phyloP scores from a whole-genome alignment of 2,329 filamentous ascomycete genomes.

The Sporothrix protearum region DNA sequence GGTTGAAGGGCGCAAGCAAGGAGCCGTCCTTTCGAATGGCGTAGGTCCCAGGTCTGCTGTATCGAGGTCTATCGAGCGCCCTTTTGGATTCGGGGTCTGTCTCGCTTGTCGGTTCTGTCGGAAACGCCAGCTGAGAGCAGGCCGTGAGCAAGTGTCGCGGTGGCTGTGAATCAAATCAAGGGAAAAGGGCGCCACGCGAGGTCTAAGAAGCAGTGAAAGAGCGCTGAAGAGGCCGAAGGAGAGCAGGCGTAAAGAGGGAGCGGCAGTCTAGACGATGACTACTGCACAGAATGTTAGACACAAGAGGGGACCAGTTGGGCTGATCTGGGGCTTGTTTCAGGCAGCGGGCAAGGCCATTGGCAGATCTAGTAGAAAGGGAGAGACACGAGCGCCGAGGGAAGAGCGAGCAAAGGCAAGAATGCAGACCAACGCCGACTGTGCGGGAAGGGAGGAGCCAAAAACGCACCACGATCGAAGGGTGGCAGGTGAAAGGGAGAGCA shows the following conservation, averaged over 20 bases:
- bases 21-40: neutral
- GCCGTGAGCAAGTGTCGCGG: neutral
- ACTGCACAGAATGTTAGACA: constrained; percentile 23
- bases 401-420: constrained; percentile 9
- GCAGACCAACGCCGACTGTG: neutral
- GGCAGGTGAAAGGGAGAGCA: constrained; percentile 14
- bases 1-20: neutral
- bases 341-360: constrained; percentile 13
- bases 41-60: neutral
- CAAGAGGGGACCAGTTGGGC: constrained; percentile 9
- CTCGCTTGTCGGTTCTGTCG: neutral
- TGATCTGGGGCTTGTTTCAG: constrained; percentile 22
- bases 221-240: neutral
- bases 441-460: neutral
- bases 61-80: neutral
- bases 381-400: constrained; percentile 13
- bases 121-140: constrained; percentile 9
- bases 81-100: neutral
- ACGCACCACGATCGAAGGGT: constrained; percentile 8
- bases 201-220: neutral
- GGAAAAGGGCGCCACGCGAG: neutral
- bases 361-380: constrained; percentile 10
- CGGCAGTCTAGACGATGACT: constrained; percentile 5
- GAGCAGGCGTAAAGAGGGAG: neutral
- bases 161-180: constrained; percentile 14